phyloP scores from a whole-genome alignment of 2,329 filamentous ascomycete species.

The Camptophora hylomeconis region DNA sequence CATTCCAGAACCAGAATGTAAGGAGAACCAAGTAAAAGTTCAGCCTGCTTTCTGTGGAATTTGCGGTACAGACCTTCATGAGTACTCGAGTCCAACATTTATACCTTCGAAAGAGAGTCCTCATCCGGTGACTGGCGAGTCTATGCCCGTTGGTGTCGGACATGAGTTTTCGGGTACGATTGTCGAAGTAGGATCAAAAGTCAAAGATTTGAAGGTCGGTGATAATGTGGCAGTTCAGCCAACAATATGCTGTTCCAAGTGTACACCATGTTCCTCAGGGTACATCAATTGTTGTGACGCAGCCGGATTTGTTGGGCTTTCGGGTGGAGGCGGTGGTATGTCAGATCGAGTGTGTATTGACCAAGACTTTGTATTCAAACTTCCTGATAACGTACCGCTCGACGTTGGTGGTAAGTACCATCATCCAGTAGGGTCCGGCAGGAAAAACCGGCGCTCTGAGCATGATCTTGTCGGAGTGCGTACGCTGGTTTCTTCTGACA shows the following conservation, averaged over 20 bases:
- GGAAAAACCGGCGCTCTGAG: conserved; percentile 20
- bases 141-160: conserved; percentile 47
- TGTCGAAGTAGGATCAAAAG: conserved; percentile 41
- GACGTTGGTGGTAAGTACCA: conserved; percentile 31
- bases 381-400: conserved; percentile 40
- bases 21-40: conserved; percentile 36
- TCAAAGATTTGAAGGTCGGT: conserved; percentile 36
- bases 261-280: conserved; percentile 40
- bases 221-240: conserved; percentile 49
- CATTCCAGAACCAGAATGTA: conserved; percentile 26
- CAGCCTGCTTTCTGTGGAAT: conserved; percentile 7
- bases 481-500: conserved; percentile 19
- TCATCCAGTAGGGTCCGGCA: conserved; percentile 16
- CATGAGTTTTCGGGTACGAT: conserved; percentile 53
- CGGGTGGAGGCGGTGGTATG: conserved; percentile 41
- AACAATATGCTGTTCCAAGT: conserved; percentile 44
- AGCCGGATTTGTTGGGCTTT: conserved; percentile 39
- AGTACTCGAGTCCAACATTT: conserved; percentile 38
- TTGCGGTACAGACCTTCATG: conserved; percentile 25
- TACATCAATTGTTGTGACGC: conserved; percentile 46
- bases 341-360: conserved; percentile 42
- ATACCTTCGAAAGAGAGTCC: conserved; percentile 32
- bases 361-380: conserved; percentile 33
- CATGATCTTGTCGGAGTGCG: conserved; percentile 18
- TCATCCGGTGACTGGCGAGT: conserved; percentile 45